phyloP scores from a whole-genome alignment of 306 rosid species.

The Corylus avellana region DNA sequence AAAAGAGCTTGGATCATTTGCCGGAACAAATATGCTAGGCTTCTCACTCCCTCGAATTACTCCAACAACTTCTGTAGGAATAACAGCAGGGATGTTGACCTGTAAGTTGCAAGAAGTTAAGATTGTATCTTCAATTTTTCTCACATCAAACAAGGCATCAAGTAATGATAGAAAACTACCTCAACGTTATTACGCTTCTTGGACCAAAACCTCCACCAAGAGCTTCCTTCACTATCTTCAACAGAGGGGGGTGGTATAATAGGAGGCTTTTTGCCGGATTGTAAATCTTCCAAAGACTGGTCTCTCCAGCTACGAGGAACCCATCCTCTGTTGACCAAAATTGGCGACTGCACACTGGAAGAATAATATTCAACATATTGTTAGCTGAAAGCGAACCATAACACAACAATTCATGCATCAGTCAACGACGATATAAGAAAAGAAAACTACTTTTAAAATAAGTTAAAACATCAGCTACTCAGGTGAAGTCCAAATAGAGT shows the following conservation, averaged over 20 bases:
- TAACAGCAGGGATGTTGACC: slow-evolving; percentile 51
- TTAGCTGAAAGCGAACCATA: slow-evolving; percentile 21
- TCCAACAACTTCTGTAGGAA: slow-evolving; percentile 67
- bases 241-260: slow-evolving; percentile 34
- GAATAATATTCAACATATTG: slow-evolving; percentile 24
- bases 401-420: background rate
- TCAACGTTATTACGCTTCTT: slow-evolving; percentile 41
- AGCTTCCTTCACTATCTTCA: slow-evolving; percentile 42
- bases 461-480: background rate
- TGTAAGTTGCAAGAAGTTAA: slow-evolving; percentile 40
- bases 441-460: background rate
- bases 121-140: slow-evolving; percentile 12
- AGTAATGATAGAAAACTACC: slow-evolving; percentile 45
- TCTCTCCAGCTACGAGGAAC: slow-evolving; percentile 95
- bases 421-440: background rate
- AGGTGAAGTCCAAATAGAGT: background rate
- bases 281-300: slow-evolving; percentile 44
- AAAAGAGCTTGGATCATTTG: slow-evolving; percentile 71
- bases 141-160: slow-evolving; percentile 13
- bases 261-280: slow-evolving; percentile 35
- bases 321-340: slow-evolving; percentile 95
- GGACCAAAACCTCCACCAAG: slow-evolving; percentile 95
- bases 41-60: slow-evolving; percentile 89
- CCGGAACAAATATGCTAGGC: slow-evolving; percentile 95
- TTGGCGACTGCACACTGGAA: slow-evolving; percentile 62